phyloP scores from a whole-genome alignment of 257 asterid species.

The Nicotiana noctiflora region DNA sequence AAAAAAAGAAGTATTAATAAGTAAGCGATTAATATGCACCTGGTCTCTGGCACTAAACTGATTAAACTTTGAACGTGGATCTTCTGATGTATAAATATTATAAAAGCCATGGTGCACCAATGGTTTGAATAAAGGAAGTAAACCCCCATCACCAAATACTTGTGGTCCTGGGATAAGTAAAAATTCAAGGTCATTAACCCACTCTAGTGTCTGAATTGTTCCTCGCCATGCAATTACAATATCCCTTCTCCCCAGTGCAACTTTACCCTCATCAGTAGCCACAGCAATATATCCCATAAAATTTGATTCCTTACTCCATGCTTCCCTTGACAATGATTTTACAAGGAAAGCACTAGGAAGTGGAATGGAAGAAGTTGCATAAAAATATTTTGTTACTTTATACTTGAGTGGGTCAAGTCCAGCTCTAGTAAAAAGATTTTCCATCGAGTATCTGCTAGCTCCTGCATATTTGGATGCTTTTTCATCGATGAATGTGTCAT shows the following conservation, averaged over 20 bases:
- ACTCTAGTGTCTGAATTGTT: slow-evolving; percentile 51
- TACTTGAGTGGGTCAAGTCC: slow-evolving; percentile 52
- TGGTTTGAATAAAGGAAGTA: slow-evolving; percentile 28
- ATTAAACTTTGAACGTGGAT: slow-evolving; percentile 53
- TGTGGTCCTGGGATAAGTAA: slow-evolving; percentile 42
- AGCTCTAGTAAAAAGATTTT: slow-evolving; percentile 39
- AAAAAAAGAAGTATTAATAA: no score
- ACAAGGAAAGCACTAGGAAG: slow-evolving; percentile 65
- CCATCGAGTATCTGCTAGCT: slow-evolving; percentile 39
- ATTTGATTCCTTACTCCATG: slow-evolving; percentile 79
- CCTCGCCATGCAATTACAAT: slow-evolving; percentile 83
- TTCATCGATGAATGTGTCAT: slow-evolving; percentile 58
- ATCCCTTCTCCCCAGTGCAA: slow-evolving; percentile 65
- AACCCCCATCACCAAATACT: slow-evolving; percentile 54
- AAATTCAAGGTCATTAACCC: slow-evolving; percentile 65
- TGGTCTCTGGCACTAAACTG: slow-evolving; percentile 58
- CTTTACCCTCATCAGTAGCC: slow-evolving; percentile 70
- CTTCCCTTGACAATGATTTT: slow-evolving; percentile 58
- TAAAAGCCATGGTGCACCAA: background rate
- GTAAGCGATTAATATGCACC: slow-evolving; percentile 17
- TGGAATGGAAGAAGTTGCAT: slow-evolving; percentile 50
- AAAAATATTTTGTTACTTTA: slow-evolving; percentile 48
- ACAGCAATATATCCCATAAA: slow-evolving; percentile 89
- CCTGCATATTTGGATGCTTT: slow-evolving; percentile 69
- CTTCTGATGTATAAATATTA: slow-evolving; percentile 46